phyloP scores from a whole-genome alignment of 2,329 filamentous ascomycete species.

The Lecanosticta acicola region DNA sequence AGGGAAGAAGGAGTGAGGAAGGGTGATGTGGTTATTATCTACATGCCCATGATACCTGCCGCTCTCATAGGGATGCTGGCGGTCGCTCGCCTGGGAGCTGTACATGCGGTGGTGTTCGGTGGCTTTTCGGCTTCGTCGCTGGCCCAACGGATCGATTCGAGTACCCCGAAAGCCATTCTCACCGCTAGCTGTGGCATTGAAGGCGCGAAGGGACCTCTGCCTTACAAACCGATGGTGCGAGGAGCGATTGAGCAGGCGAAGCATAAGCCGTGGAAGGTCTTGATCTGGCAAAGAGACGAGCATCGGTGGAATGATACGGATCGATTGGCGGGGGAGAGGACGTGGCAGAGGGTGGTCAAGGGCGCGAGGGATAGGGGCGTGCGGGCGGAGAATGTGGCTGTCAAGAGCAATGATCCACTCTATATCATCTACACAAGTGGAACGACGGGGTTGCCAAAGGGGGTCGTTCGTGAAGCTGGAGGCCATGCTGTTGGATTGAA shows the following conservation, averaged over 20 bases:
- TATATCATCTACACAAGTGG: constrained; percentile 88
- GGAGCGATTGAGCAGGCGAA: constrained; percentile 62
- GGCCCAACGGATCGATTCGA: constrained; percentile 82
- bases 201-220: constrained; percentile 69
- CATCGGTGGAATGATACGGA: constrained; percentile 66
- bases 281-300: constrained; percentile 81
- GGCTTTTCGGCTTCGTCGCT: constrained; percentile 78
- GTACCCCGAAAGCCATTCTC: constrained; percentile 67
- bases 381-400: constrained; percentile 68
- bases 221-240: constrained; percentile 72
- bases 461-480: constrained; percentile 73
- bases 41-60: constrained; percentile 96
- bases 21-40: constrained; percentile 84
- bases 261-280: constrained; percentile 65
- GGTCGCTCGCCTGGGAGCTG: constrained; percentile 71
- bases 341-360: constrained; percentile 72
- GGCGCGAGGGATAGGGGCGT: constrained; percentile 63
- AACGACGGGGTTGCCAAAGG: constrained; percentile 56
- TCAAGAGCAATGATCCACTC: constrained; percentile 70
- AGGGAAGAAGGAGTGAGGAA: constrained; percentile 73
- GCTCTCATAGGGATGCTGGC: constrained; percentile 83
- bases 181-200: constrained; percentile 92
- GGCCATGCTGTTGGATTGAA: constrained; percentile 83
- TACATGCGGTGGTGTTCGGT: constrained; percentile 90
- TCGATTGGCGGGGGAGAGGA: constrained; percentile 62